Evolutionary conservation across 306 rosid genomes (phyloP).

Genomic region (Cajanus cajan): DNA sequence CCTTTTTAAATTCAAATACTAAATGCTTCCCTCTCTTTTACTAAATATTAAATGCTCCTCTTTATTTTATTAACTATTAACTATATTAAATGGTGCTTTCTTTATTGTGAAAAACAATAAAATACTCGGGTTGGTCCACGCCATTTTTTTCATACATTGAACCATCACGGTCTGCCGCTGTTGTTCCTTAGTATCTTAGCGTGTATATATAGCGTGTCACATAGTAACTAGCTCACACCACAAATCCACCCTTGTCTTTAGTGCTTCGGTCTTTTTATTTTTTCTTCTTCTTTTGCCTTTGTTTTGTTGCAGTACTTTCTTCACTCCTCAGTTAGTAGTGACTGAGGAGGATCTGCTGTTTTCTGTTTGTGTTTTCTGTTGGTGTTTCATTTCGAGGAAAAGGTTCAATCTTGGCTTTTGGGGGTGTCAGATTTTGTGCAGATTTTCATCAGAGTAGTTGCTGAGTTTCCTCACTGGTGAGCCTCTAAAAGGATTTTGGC

Average conservation of each 20-base stretch:
- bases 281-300: not conserved
- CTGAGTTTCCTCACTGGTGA: conserved; percentile 21
- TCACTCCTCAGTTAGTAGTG: not conserved
- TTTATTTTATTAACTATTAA: not conserved
- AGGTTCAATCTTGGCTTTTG: conserved; percentile 33
- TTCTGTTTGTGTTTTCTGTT: conserved; percentile 33
- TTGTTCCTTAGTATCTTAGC: not conserved
- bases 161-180: not conserved
- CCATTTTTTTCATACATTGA: not conserved
- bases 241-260: conserved; percentile 25
- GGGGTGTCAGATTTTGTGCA: conserved; percentile 18
- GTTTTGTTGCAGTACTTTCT: not conserved
- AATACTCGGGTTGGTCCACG: not conserved
- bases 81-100: not conserved
- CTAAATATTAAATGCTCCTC: not conserved
- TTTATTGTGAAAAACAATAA: not conserved
- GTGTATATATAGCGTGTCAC: not conserved
- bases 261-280: conserved; percentile 7
- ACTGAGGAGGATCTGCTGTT: not conserved
- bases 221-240: not conserved
- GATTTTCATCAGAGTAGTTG: conserved; percentile 43
- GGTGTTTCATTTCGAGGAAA: conserved; percentile 27
- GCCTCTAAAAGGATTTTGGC: not conserved
- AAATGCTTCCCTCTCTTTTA: too few species aligned
- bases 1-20: too few species aligned